phyloP scores from a whole-genome alignment of 257 asterid genomes.

The Forsythia viridissima region DNA sequence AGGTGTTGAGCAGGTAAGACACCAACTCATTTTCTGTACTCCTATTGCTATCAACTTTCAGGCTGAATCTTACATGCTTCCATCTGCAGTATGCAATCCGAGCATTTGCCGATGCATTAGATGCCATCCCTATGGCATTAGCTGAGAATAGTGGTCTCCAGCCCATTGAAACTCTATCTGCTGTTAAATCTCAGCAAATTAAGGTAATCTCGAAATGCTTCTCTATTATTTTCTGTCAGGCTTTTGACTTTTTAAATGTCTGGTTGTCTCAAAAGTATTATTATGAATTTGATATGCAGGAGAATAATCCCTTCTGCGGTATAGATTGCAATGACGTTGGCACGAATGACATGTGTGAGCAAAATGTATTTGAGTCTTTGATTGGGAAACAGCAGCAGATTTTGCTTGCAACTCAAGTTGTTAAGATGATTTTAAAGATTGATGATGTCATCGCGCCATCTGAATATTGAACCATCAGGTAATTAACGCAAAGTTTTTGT shows the following conservation, averaged over 20 bases:
- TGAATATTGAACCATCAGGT: conserved; percentile 42
- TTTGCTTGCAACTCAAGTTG: conserved; percentile 80
- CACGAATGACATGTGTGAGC: conserved; percentile 86
- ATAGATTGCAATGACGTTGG: conserved; percentile 85
- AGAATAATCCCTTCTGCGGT: conserved; percentile 66
- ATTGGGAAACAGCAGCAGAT: conserved; percentile 89
- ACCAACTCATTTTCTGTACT: background rate
- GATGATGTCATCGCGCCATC: conserved; percentile 84
- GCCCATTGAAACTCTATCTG: conserved; percentile 87
- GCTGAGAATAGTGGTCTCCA: conserved; percentile 94
- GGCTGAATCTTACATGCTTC: conserved; percentile 18
- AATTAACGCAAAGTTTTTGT: too few species aligned
- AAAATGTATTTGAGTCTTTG: conserved; percentile 76
- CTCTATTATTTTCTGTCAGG: background rate
- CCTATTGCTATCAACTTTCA: background rate
- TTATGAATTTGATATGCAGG: conserved; percentile 36
- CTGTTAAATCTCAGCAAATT: conserved; percentile 84
- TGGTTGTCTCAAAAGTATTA: background rate
- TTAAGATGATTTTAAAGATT: conserved; percentile 84
- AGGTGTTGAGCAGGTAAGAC: conserved; percentile 76
- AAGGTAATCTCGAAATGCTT: background rate
- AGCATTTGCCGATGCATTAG: conserved; percentile 94
- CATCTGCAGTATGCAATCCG: conserved; percentile 63
- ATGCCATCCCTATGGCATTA: conserved; percentile 93
- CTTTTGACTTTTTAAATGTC: background rate